These are phyloP conservation scores for Arachis monticola DNA, from an alignment of 331 rosid genomes.

Conservation along the genomic window DNA sequence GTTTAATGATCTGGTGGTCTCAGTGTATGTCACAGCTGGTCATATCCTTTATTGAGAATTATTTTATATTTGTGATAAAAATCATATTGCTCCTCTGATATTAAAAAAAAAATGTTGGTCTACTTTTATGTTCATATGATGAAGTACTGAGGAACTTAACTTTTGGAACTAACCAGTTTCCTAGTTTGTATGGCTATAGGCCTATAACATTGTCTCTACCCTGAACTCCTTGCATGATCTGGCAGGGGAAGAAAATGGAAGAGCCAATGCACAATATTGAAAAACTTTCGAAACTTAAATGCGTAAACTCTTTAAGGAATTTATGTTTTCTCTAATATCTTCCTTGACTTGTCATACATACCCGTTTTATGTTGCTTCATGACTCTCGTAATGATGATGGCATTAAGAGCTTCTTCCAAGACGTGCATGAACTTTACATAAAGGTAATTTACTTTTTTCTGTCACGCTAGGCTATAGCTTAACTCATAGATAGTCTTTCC, in stretches of 20 bases:
- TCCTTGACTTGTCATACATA: no score
- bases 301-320: neutral
- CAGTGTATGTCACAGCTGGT: no score
- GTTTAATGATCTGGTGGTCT: no score
- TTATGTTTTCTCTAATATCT: no score
- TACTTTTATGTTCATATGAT: neutral
- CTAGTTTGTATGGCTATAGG: constrained; percentile 11
- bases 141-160: constrained; percentile 7
- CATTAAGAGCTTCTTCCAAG: constrained; percentile 97
- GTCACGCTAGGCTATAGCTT: constrained; percentile 1
- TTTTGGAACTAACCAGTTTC: constrained; percentile 15
- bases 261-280: neutral
- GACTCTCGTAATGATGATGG: no score
- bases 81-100: constrained; percentile 23
- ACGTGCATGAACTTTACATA: constrained; percentile 92
- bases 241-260: constrained; percentile 12
- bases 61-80: no score
- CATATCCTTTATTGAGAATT: no score
- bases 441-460: constrained; percentile 58
- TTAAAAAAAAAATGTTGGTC: no score
- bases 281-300: constrained; percentile 20
- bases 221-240: neutral
- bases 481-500: constrained; percentile 13
- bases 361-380: no score
- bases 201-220: constrained; percentile 12